phyloP scores from a whole-genome alignment of 768 basidiomycete species.

The Panellus pusillus region DNA sequence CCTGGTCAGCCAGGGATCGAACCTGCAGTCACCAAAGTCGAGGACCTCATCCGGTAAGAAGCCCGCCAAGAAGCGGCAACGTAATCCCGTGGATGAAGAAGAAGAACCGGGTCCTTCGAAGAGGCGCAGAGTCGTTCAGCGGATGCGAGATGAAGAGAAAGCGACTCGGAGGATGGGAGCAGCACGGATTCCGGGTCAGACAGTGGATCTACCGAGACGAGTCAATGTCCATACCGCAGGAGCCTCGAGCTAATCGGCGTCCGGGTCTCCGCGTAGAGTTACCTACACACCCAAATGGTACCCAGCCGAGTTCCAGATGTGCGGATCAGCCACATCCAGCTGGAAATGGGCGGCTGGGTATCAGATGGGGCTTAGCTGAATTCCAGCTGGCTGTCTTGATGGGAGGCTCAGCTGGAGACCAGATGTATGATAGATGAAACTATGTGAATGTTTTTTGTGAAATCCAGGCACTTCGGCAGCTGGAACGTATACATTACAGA shows the following conservation, averaged over 20 bases:
- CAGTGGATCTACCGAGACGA: not conserved
- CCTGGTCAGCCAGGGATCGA: no score
- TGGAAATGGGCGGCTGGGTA: no score
- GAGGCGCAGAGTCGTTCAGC: not conserved
- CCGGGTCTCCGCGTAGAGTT: not conserved
- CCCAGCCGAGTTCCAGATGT: no score
- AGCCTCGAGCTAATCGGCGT: not conserved
- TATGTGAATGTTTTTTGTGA: no score
- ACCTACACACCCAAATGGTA: no score
- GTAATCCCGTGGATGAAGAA: not conserved
- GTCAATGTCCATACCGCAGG: not conserved
- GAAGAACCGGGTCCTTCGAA: not conserved
- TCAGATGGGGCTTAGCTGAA: no score
- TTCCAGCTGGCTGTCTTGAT: not conserved
- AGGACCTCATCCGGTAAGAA: not conserved
- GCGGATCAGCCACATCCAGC: no score
- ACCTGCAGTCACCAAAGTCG: no score
- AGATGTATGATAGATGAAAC: not conserved
- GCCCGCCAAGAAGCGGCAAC: not conserved
- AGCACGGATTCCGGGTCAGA: not conserved
- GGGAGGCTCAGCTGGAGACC: not conserved
- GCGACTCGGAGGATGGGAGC: not conserved
- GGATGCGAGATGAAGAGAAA: not conserved
- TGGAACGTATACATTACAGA: no score
- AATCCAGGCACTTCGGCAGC: not conserved